These are phyloP conservation scores for Falciphora oryzae DNA, from an alignment of 2,329 filamentous ascomycete genomes.

Conservation along the genomic window DNA sequence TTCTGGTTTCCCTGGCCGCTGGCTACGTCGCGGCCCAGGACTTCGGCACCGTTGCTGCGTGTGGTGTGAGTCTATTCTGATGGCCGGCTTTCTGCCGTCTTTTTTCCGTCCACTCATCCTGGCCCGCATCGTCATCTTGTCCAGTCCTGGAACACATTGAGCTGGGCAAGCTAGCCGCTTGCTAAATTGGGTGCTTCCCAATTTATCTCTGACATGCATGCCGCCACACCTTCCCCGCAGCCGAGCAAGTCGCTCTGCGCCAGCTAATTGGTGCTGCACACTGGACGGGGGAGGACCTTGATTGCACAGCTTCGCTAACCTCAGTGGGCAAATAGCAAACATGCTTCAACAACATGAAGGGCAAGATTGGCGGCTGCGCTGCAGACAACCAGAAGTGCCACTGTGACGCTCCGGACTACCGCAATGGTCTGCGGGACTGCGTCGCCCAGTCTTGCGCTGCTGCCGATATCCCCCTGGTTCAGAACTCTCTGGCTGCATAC, in stretches of 20 bases:
- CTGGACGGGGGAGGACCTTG: background rate
- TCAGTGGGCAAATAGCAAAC: constrained; percentile 14
- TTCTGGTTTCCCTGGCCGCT: constrained; percentile 5
- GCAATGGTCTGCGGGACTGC: constrained; percentile 17
- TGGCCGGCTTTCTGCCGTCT: background rate
- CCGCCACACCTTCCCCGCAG: background rate
- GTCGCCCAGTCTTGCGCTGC: constrained; percentile 14
- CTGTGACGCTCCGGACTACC: constrained; percentile 15
- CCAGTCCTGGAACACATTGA: too few species aligned
- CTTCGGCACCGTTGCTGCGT: constrained; percentile 4
- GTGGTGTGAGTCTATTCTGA: constrained; percentile 2
- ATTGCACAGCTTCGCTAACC: background rate
- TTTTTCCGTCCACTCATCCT: background rate
- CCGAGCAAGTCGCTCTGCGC: background rate
- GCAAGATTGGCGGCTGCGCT: constrained; percentile 14
- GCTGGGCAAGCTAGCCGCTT: background rate
- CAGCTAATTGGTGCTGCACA: background rate
- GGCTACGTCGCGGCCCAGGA: constrained; percentile 4
- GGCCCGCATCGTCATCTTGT: too few species aligned
- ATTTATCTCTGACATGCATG: background rate
- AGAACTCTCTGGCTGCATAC: constrained; percentile 14
- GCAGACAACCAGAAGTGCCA: constrained; percentile 14
- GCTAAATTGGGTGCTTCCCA: background rate
- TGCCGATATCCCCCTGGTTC: constrained; percentile 11
- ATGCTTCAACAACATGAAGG: constrained; percentile 15